Conservation (phyloP, 495 filamentous ascomycete genomes). For the Aspergillus cavernicola region DNA sequence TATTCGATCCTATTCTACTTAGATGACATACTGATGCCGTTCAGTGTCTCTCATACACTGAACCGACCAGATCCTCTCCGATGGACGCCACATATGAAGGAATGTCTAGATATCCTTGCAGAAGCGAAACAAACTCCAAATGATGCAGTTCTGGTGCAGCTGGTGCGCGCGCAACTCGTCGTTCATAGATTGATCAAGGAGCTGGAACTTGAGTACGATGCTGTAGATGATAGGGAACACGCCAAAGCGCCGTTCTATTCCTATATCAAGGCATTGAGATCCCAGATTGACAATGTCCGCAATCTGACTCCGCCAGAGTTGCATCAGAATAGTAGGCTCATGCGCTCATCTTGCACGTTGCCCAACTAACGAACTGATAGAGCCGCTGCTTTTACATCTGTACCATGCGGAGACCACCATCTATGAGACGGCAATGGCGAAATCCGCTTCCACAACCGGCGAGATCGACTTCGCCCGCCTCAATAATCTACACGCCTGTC, state of each 20-base stretch:
- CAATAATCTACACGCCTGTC: conserved; percentile 18
- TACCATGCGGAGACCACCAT: conserved; percentile 2
- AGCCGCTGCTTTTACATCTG: background rate
- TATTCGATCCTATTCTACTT: background rate
- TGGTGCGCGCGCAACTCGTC: conserved; percentile 3
- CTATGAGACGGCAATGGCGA: conserved; percentile 8
- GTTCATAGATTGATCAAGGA: background rate
- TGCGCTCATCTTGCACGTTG: too few relatives aligned
- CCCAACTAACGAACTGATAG: background rate
- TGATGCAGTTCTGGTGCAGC: conserved; percentile 3
- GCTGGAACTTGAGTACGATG: background rate
- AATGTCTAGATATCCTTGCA: conserved; percentile 10
- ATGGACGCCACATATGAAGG: conserved; percentile 13
- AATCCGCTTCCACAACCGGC: background rate
- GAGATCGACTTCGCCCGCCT: conserved; percentile 7
- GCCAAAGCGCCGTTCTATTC: background rate
- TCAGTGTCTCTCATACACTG: background rate
- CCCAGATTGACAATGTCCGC: background rate
- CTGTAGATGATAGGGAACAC: background rate
- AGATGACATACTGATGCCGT: background rate
- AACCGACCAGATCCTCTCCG: conserved; percentile 8
- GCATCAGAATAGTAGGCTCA: background rate
- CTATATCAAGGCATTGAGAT: conserved; percentile 6
- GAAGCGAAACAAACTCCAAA: background rate
- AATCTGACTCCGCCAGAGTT: background rate